Evolutionary conservation across 169 alveolate genomes (phyloP).

Genomic region (Cryptosporidium muris): DNA sequence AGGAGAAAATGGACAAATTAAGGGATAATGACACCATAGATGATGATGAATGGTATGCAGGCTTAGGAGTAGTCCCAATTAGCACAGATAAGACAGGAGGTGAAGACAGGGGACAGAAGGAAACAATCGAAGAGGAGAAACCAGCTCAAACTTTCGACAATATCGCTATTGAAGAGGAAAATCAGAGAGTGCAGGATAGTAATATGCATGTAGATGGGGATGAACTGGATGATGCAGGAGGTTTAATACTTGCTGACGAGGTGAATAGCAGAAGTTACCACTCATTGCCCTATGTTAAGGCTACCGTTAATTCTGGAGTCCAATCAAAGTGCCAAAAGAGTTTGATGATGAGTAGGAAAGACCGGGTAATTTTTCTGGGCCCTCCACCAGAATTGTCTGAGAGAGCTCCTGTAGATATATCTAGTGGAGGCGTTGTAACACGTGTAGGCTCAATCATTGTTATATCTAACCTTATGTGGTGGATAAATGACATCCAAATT

Average conservation of each 20-base stretch:
- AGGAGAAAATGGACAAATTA: background rate
- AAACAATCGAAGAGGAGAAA: background rate
- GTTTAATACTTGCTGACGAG: conserved; percentile 60
- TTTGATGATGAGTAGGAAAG: conserved; percentile 32
- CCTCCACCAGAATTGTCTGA: conserved; percentile 66
- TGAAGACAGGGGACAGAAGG: background rate
- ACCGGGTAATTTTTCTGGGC: conserved; percentile 49
- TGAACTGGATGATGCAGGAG: conserved; percentile 53
- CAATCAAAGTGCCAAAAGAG: conserved; percentile 10
- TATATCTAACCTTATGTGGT: conserved; percentile 63
- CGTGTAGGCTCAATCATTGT: conserved; percentile 62
- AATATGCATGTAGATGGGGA: conserved; percentile 14
- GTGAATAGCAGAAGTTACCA: conserved; percentile 61
- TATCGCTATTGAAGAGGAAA: background rate
- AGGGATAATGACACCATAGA: conserved; percentile 45
- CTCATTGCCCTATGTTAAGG: conserved; percentile 42
- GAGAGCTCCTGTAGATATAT: conserved; percentile 24
- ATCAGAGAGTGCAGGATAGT: background rate
- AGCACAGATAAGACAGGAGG: conserved; percentile 1
- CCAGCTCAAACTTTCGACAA: background rate
- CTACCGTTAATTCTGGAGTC: background rate
- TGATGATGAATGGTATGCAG: conserved; percentile 72
- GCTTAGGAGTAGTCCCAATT: conserved; percentile 63
- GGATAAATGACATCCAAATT: conserved; percentile 60
- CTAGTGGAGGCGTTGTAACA: conserved; percentile 63